Conservation (phyloP, 495 filamentous ascomycete genomes). For the Aspergillus kassunensis region DNA sequence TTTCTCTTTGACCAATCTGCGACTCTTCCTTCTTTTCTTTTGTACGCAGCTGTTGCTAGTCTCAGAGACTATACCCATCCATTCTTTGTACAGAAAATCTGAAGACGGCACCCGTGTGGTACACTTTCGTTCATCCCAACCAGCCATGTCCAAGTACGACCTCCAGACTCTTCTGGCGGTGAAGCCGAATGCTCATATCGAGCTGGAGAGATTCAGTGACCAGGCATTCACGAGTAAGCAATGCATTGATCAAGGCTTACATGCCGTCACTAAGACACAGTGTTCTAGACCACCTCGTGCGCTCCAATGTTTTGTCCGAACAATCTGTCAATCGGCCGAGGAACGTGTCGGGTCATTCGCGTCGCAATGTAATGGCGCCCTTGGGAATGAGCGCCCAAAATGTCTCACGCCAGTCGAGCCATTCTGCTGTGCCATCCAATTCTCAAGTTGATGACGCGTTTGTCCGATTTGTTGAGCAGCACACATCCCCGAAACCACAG, state of each 20-base stretch:
- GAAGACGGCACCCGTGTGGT: not conserved
- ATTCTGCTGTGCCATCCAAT: slow-evolving; percentile 19
- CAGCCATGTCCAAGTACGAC: slow-evolving; percentile 34
- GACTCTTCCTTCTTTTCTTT: not conserved
- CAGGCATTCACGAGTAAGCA: slow-evolving; percentile 26
- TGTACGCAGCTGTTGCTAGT: not conserved
- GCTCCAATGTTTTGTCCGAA: slow-evolving; percentile 20
- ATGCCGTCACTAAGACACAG: not conserved
- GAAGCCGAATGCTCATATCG: slow-evolving; percentile 26
- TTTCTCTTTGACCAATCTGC: not conserved
- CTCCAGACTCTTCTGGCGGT: slow-evolving; percentile 37
- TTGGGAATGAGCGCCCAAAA: slow-evolving; percentile 9
- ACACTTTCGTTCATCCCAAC: not conserved
- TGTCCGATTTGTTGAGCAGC: slow-evolving; percentile 52
- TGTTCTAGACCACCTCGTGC: slow-evolving; percentile 26
- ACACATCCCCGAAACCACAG: slow-evolving; percentile 56
- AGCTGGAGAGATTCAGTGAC: slow-evolving; percentile 28
- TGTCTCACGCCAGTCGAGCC: slow-evolving; percentile 21
- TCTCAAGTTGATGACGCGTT: slow-evolving; percentile 39
- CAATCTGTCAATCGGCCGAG: slow-evolving; percentile 19
- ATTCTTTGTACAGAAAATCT: not conserved
- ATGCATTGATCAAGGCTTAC: not conserved
- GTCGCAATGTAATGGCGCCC: slow-evolving; percentile 10
- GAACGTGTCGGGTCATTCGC: slow-evolving; percentile 13
- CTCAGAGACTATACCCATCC: not conserved